Conservation (phyloP, 75 land plant genomes). For the Gnetum montanum region DNA sequence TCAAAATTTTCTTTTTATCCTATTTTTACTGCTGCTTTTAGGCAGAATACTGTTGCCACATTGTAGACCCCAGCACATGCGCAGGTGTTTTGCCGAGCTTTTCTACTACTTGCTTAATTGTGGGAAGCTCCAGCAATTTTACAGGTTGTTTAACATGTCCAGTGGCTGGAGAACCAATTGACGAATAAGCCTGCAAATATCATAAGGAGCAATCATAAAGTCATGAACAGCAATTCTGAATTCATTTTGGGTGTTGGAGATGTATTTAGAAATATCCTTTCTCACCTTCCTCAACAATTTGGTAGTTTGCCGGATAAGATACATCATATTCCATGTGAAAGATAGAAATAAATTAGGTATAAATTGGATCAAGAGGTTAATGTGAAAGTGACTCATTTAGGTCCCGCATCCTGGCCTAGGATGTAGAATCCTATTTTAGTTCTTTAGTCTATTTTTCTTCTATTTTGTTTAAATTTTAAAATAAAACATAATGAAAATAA, state of each 20-base stretch:
- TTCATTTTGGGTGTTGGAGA: not conserved
- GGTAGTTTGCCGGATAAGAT: no score
- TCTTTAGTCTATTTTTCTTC: no score
- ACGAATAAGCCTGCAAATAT: constrained; percentile 37
- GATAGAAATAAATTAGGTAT: no score
- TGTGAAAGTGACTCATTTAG: no score
- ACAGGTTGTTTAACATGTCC: not conserved
- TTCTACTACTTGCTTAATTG: constrained; percentile 24
- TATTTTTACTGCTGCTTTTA: constrained; percentile 41
- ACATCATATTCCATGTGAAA: no score
- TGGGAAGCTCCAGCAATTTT: constrained; percentile 31
- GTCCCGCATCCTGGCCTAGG: no score
- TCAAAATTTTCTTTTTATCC: constrained; percentile 41
- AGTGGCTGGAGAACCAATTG: constrained; percentile 31
- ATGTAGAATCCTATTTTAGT: no score
- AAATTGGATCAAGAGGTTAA: no score
- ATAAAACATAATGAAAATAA: no score
- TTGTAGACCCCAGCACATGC: constrained; percentile 71
- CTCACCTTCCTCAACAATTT: no score
- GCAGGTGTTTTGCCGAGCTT: constrained; percentile 50
- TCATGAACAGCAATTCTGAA: not conserved
- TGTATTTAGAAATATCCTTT: no score
- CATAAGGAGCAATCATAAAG: not conserved
- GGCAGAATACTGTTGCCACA: constrained; percentile 58
- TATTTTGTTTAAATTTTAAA: no score